Percentiles rank a stretch among this genome's conserved stretches.
These are phyloP conservation scores for Monosporascus sp. DNA, from an alignment of 2,329 filamentous ascomycete species.

Conservation along the genomic window DNA sequence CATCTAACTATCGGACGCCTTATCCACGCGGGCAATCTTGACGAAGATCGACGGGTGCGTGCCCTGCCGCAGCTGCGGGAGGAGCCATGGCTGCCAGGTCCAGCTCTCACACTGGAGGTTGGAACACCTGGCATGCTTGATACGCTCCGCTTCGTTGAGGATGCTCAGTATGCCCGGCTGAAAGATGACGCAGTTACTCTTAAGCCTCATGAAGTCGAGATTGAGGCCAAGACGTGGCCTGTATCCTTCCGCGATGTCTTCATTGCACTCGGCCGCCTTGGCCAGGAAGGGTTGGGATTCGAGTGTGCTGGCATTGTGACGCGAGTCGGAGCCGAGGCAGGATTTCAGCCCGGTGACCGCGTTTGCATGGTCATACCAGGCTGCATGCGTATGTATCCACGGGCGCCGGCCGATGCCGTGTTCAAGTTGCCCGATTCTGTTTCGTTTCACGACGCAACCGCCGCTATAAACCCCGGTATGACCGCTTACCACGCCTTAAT, in stretches of 20 bases:
- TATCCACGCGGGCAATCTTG: not conserved
- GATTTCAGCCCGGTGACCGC: constrained; percentile 7
- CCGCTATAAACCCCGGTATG: not conserved
- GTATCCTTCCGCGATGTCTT: not conserved
- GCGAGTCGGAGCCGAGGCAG: constrained; percentile 9
- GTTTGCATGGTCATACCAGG: not conserved
- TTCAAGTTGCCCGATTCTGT: not conserved
- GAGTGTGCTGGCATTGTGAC: constrained; percentile 25
- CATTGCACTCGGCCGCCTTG: not conserved
- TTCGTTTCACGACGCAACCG: not conserved
- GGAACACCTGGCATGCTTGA: constrained; percentile 5
- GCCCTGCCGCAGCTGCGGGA: too few species aligned
- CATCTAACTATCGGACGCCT: too few species aligned
- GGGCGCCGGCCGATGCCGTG: not conserved
- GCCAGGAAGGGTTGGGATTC: not conserved
- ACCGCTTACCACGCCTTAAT: constrained; percentile 20
- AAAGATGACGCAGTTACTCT: not conserved
- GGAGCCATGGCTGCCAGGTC: not conserved
- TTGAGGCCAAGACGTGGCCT: constrained; percentile 1
- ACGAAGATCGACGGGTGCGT: not conserved
- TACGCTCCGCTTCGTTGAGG: constrained; percentile 1
- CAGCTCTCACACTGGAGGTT: not conserved
- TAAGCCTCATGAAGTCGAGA: not conserved
- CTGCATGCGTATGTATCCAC: constrained; percentile 6
- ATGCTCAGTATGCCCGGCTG: constrained; percentile 1